Evolutionary conservation across 2,329 filamentous ascomycete genomes (phyloP).

Genomic region (Dactylonectria estremocensis): DNA sequence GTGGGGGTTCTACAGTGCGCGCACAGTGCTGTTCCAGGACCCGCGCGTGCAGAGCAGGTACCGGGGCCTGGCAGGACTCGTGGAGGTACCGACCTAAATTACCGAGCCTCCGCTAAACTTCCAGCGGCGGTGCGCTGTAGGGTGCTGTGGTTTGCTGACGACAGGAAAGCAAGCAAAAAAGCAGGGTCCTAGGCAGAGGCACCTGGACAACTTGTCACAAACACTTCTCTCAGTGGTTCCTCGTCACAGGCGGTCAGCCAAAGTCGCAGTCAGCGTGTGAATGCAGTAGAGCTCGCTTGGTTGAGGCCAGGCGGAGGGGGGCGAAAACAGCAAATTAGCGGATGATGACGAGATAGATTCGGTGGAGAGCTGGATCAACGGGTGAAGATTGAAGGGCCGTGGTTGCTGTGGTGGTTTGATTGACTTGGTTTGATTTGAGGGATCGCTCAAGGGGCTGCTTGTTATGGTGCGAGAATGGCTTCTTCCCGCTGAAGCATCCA

Average conservation of each 20-base stretch:
- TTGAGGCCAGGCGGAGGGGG: conserved; percentile 7
- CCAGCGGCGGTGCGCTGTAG: conserved; percentile 32
- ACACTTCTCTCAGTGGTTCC: conserved; percentile 1
- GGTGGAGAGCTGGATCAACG: conserved; percentile 35
- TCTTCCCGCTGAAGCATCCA: neutral
- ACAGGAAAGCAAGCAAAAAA: neutral
- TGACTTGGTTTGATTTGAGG: conserved; percentile 29
- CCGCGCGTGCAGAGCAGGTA: conserved; percentile 7
- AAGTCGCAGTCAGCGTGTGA: conserved; percentile 1
- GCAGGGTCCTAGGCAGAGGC: neutral
- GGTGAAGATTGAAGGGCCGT: conserved; percentile 39
- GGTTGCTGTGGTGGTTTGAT: conserved; percentile 38
- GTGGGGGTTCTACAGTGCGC: conserved; percentile 38
- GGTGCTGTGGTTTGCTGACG: neutral
- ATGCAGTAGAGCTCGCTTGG: conserved; percentile 3
- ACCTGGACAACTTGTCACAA: neutral
- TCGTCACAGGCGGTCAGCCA: conserved; percentile 28
- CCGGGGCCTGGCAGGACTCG: conserved; percentile 12
- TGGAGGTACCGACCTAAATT: conserved; percentile 42
- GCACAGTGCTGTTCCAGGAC: conserved; percentile 29
- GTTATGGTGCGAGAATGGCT: neutral
- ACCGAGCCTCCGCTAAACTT: conserved; percentile 46
- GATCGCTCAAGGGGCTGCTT: conserved; percentile 24
- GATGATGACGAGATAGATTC: conserved; percentile 44
- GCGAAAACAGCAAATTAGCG: conserved; percentile 32